Base-by-base conservation (phyloP, 371 early-diverging fungal species). In the Lichtheimia ornata region DNA sequence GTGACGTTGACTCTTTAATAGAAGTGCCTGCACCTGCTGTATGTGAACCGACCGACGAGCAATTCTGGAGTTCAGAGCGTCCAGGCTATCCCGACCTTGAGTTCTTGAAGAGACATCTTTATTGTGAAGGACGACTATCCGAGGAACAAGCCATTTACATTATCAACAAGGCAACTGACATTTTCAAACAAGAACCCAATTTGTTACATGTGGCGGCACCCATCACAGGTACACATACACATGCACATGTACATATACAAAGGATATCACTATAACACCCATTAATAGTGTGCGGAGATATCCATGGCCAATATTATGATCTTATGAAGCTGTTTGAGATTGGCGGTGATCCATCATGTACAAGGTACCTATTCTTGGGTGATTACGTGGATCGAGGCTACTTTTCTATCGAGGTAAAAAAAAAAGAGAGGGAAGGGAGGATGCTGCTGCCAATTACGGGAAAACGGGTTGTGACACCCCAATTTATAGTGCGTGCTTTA, bases 261-360 rank as follows among this genome's bases (percentile, higher is more conserved):
- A 27, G 49, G 35, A 24, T 22, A 15, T 43, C 11, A 25, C 1
- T 55, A n/a, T n/a, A 55, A 40, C 55, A 55, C 4, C 24, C 5
- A 14, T 15, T n/a, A 20, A 15, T 41, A 88, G 94, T 97, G 6
- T 97, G 98, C 71, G 99, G 99, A 35, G 99, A 99, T 79, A 93
- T 99, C 28, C 99, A 99, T 73, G 99, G 99, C 1, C 99, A 99
- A 76, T 99, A 91, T 75, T 97, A 88, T 67, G 99, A 99, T 79
- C 81, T 99, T 67, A 92, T 99, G 91, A 97, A 96, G 70, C 83
- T 99, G 22, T 96, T 99, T 73, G 95, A 97, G 72, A 94, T 97
- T 11, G 95, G 97, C 45, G 99, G 99, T 17, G 89, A 93, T 69
- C 98, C 99, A 35, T 86, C 88, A 1, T 82, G 82, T 5, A 95